These are phyloP conservation scores for Neonectria neomacrospora DNA, from an alignment of 2,329 filamentous ascomycete genomes.

Conservation along the genomic window DNA sequence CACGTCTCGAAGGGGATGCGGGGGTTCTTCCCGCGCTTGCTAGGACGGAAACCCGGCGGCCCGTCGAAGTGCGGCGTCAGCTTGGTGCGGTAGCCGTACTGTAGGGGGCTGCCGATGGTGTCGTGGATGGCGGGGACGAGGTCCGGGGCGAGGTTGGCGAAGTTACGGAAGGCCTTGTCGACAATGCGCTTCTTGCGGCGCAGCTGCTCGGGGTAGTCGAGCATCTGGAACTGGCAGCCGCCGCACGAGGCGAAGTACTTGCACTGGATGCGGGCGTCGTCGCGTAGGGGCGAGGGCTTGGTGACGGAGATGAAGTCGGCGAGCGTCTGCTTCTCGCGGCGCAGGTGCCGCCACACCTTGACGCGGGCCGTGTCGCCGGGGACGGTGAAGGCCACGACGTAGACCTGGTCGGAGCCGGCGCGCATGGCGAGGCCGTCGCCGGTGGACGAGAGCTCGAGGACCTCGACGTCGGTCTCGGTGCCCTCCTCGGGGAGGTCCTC, in stretches of 20 bases:
- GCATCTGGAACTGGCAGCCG: conserved; percentile 98
- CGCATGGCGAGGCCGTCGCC: conserved; percentile 87
- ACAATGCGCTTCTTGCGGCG: conserved; percentile 85
- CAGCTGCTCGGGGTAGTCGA: conserved; percentile 88
- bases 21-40: conserved; percentile 63
- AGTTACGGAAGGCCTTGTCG: conserved; percentile 91
- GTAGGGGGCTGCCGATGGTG: conserved; percentile 88
- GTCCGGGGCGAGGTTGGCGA: conserved; percentile 82
- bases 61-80: conserved; percentile 95
- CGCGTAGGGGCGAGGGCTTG: conserved; percentile 77
- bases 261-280: conserved; percentile 82
- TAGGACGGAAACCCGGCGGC: conserved; percentile 66
- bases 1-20: conserved; percentile 65
- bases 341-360: conserved; percentile 80
- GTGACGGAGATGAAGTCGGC: conserved; percentile 86
- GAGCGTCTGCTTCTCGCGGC: conserved; percentile 73
- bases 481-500: conserved; percentile 71
- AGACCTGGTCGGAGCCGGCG: conserved; percentile 73
- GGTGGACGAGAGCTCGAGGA: conserved; percentile 86
- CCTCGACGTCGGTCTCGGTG: conserved; percentile 83
- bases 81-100: conserved; percentile 96
- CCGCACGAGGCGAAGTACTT: conserved; percentile 88
- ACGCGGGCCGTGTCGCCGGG: conserved; percentile 85
- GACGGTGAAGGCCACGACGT: conserved; percentile 87
- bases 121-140: conserved; percentile 80